Percentiles rank a stretch among this genome's conserved stretches.
These are phyloP conservation scores for Plasmodium adleri DNA, from an alignment of 169 alveolate species.

Conservation along the genomic window DNA sequence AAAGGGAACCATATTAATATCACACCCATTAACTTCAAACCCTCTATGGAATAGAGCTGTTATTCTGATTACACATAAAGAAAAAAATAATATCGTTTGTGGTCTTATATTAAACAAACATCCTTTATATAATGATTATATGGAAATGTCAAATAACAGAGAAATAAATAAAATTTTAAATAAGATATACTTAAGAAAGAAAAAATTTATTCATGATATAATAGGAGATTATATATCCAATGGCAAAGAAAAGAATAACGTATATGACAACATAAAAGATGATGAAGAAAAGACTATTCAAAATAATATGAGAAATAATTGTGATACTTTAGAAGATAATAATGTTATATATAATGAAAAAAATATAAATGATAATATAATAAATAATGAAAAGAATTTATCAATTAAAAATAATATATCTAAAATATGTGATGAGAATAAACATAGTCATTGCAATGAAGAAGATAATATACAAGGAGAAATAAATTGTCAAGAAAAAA, in stretches of 20 bases:
- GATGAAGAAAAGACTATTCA: background rate
- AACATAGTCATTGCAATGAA: background rate
- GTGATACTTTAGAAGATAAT: background rate
- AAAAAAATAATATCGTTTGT: conserved; percentile 66
- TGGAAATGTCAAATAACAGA: conserved; percentile 27
- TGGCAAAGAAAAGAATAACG: background rate
- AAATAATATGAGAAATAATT: background rate
- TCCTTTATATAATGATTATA: conserved; percentile 45
- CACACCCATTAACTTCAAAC: conserved; percentile 59
- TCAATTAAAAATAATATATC: background rate
- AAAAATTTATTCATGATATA: background rate
- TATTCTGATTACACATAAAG: conserved; percentile 52
- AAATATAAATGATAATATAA: background rate
- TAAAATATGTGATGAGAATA: background rate
- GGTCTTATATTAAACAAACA: conserved; percentile 67
- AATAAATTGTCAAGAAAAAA: background rate
- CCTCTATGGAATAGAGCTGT: conserved; percentile 58
- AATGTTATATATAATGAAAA: background rate
- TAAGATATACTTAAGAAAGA: conserved; percentile 27
- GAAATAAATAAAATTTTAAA: conserved; percentile 28
- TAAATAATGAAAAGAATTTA: background rate
- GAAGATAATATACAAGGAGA: background rate
- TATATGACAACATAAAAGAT: background rate
- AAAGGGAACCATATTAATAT: conserved; percentile 42
- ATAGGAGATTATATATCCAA: background rate